phyloP scores from a whole-genome alignment of 106 monocot species.

The Platanthera guangdongensis region DNA sequence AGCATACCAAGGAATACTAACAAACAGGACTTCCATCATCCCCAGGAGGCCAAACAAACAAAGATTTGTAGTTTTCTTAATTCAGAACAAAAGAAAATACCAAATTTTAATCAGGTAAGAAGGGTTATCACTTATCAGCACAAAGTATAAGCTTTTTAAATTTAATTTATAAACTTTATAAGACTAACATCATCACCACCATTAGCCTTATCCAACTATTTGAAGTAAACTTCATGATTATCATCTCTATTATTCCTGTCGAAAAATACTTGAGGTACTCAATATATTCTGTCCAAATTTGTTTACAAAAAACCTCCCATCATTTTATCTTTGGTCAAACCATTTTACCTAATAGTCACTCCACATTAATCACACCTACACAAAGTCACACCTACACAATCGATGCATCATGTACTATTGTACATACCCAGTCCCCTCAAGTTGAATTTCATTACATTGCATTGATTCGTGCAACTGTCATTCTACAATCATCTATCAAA shows the following conservation, averaged over 20 bases:
- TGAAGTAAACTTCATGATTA: not conserved
- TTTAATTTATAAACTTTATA: not conserved
- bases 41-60: not conserved
- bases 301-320: not conserved
- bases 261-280: not conserved
- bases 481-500: not conserved
- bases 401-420: not conserved
- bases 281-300: not conserved
- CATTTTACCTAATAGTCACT: not conserved
- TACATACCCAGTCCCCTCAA: not conserved
- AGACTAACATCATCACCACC: not conserved
- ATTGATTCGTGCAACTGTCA: not conserved
- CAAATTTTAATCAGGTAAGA: not conserved
- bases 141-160: not conserved
- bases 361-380: too few species aligned
- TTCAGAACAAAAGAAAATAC: not conserved
- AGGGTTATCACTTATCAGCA: not conserved
- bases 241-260: not conserved
- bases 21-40: not conserved
- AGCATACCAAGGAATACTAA: not conserved
- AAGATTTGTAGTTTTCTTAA: not conserved
- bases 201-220: not conserved
- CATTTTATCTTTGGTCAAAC: not conserved
- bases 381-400: not conserved
- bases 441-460: not conserved